Evolutionary conservation across 441 rosid genomes (phyloP), one percentile per base, ranked within the genome.

Genomic region (Erodium trifolium): DNA sequence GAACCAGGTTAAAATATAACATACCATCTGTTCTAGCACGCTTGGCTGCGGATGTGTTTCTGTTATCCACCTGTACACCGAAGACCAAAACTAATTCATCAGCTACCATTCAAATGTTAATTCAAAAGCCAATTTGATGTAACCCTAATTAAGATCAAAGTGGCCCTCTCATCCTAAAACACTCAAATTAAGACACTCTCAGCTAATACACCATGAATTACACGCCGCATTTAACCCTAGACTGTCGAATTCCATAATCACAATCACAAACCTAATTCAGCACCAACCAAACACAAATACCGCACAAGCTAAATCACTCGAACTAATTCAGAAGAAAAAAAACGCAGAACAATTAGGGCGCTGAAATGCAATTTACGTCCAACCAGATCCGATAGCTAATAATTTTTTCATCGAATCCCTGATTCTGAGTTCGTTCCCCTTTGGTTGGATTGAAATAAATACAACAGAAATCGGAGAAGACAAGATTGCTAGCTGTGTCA

Each of bases 1-100:
- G 1, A 60, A 67, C 47, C 9, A 68, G 27, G 8, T 9, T 57
- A 77, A 70, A 45, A 37, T 0, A 12, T 3, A 13, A 0, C 70
- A 49, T 86, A 94, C 99, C 99, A 68, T 94, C 99, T 51, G 98
- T 94, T 80, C 99, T 85, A 47, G 99, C 99, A 18, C 99, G 93
- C 84, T 94, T 94, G 17, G 94, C 88, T 0, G 97, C 97, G 5
- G 97, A 92, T 4, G 99, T 88, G 70, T 94, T 94, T 79, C 97
- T 84, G 85, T 77, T 90, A 78, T 92, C 99, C 51, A 90, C 91
- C 99, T 94, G 77, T 67, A 69, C 60, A 68, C 17, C 31, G 67
- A 37, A 53, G 62, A 18, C n/a, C 47, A 3, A 16, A 9, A 27
- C 10, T 9, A 59, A 65, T 23, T 35, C 57, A 53, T 17, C 49